Base-by-base conservation (phyloP, 345 rosid species). In the Sonneratia caseolaris region DNA sequence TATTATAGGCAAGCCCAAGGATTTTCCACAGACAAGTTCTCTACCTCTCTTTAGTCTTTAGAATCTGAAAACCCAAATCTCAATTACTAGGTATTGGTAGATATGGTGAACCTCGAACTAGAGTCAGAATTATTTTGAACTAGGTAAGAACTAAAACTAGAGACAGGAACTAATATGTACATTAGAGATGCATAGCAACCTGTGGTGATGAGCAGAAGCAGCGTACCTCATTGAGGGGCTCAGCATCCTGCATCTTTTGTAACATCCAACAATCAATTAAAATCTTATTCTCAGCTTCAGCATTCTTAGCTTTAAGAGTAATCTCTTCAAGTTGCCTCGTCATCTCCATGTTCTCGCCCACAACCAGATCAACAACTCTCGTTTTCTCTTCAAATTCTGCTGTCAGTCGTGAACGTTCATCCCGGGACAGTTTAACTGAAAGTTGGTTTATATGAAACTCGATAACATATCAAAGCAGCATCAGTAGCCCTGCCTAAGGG, bases 221-320 rank as follows among this genome's bases (percentile, higher is more conserved):
- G 32, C 66, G 37, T 82, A 95, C 99, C 98, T 95, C 97, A n/a
- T 92, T 95, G 76, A 92, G 92, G 68, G 90, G 91, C 78, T 95
- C 99, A 12, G 99, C 97, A 62, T 92, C 97, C 81, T 92, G 83
- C 98, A 95, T 95, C 84, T 95, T 95, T 78, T 95, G 91, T 75
- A 95, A 80, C 98, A 95, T 95, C 99, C 96, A 95, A 48, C 97
- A 90, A 79, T 95, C 98, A 68, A 95, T 67, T 55, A 95, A 75
- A 90, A 87, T 90, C 82, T 88, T 92, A 71, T 95, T 92, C 76
- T 95, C 99, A 70, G 90, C 81, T 77, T 87, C 99, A 0, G 97
- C 98, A 49, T 84, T 84, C 77, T 84, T 87, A 64, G 86, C 92
- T 85, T 85, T 95, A 61, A 68, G 40, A 36, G 83, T 82, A 85